Evolutionary conservation across 2,329 filamentous ascomycete genomes (phyloP).

Genomic region (Xylaria sp.): DNA sequence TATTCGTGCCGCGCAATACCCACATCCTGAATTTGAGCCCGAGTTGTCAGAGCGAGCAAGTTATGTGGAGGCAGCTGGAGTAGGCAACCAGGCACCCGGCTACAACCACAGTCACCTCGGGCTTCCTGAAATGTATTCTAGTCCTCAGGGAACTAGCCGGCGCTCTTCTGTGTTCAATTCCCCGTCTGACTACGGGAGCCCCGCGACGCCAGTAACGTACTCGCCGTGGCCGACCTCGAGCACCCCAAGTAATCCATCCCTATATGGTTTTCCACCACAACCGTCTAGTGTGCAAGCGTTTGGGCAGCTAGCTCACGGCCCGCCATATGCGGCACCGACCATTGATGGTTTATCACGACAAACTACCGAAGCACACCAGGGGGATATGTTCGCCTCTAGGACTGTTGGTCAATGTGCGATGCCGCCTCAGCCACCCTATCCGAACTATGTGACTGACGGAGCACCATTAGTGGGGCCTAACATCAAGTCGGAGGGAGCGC

Average conservation of each 20-base stretch:
- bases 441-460: conserved; percentile 36
- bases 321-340: conserved; percentile 23
- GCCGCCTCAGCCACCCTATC: conserved; percentile 34
- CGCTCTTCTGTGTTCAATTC: conserved; percentile 58
- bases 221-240: conserved; percentile 58
- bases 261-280: conserved; percentile 60
- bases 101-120: conserved; percentile 51
- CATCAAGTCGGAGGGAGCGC: conserved; percentile 32
- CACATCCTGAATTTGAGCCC: conserved; percentile 50
- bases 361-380: conserved; percentile 43
- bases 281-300: conserved; percentile 48
- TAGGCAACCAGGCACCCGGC: conserved; percentile 22
- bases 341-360: conserved; percentile 48
- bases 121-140: conserved; percentile 58
- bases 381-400: conserved; percentile 43
- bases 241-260: conserved; percentile 53
- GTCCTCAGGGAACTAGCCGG: conserved; percentile 57
- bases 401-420: conserved; percentile 36
- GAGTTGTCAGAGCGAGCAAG: conserved; percentile 55
- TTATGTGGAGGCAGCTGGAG: conserved; percentile 44
- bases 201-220: conserved; percentile 55
- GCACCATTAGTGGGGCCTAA: conserved; percentile 26
- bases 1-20: conserved; percentile 19
- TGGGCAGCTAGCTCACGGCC: conserved; percentile 40
- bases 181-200: conserved; percentile 57